phyloP scores from a whole-genome alignment of 805 yeast species.

The Metschnikowia vanudenii region DNA sequence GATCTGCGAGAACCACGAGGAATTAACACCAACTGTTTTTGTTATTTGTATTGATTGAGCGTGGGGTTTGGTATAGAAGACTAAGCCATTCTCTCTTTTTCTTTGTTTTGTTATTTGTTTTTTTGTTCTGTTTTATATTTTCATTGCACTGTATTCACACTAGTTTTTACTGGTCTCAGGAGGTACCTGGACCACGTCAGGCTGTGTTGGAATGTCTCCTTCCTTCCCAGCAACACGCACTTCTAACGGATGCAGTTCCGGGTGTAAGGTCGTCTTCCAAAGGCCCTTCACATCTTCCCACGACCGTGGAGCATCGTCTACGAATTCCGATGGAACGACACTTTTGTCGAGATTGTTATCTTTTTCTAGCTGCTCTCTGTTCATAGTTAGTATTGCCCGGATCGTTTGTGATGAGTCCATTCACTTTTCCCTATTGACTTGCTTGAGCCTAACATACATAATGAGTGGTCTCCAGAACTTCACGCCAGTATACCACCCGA shows the following conservation, averaged over 20 bases:
- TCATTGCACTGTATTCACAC: not conserved
- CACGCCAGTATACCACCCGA: conserved; percentile 50
- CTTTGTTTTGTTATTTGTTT: too few relatives aligned
- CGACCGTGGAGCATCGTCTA: conserved; percentile 34
- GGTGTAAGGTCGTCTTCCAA: conserved; percentile 33
- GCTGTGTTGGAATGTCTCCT: not conserved
- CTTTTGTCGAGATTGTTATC: conserved; percentile 66
- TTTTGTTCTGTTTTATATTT: not conserved
- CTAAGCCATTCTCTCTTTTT: too few relatives aligned
- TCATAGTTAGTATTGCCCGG: conserved; percentile 9
- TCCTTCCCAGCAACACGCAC: conserved; percentile 1
- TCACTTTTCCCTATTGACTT: not conserved
- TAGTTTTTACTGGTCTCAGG: not conserved
- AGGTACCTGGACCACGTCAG: not conserved
- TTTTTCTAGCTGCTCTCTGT: conserved; percentile 58
- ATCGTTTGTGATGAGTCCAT: not conserved
- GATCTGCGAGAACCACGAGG: not conserved
- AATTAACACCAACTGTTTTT: too few relatives aligned
- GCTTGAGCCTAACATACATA: conserved; percentile 44
- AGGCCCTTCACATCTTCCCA: conserved; percentile 39
- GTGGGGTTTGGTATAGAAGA: too few relatives aligned
- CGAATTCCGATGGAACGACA: conserved; percentile 49
- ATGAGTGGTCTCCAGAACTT: conserved; percentile 74
- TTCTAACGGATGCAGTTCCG: conserved; percentile 16
- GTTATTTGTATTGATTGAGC: too few relatives aligned